A percentile compares a stretch with the other conserved stretches of the same genome.
phyloP scores from a whole-genome alignment of 345 rosid species.

The Aethionema arabicum region DNA sequence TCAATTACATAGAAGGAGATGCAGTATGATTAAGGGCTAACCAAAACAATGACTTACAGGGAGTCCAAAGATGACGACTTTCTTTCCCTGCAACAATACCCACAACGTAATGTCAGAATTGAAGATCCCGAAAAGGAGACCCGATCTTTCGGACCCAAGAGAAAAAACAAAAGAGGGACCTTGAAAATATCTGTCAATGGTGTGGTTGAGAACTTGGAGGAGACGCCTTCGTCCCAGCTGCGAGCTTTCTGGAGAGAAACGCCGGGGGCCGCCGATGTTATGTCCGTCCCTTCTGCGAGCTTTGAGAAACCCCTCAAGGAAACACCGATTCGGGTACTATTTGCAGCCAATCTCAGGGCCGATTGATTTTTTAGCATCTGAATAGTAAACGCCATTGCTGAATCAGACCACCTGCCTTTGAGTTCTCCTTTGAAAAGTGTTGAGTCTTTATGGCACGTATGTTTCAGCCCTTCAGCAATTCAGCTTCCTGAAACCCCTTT shows the following conservation, averaged over 20 bases:
- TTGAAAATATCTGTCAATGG: constrained; percentile 69
- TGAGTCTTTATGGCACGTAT: not conserved
- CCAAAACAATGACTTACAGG: constrained; percentile 54
- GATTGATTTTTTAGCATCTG: constrained; percentile 45
- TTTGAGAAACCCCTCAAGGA: constrained; percentile 55
- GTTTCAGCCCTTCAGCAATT: not conserved
- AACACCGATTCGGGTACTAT: constrained; percentile 33
- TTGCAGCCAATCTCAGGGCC: constrained; percentile 37
- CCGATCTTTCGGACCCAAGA: not conserved
- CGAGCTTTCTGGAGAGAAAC: constrained; percentile 90
- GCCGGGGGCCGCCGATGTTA: constrained; percentile 61
- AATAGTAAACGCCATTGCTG: constrained; percentile 56
- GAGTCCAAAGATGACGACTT: constrained; percentile 88
- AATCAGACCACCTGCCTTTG: not conserved
- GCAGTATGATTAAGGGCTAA: not conserved
- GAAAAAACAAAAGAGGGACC: constrained; percentile 38
- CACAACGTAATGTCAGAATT: constrained; percentile 5
- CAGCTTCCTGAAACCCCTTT: not conserved
- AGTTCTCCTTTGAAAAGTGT: not conserved
- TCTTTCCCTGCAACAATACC: constrained; percentile 67
- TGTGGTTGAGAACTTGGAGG: constrained; percentile 73
- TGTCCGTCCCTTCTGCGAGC: constrained; percentile 59
- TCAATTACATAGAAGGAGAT: constrained; percentile 7
- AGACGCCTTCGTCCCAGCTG: constrained; percentile 84
- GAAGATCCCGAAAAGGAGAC: constrained; percentile 9